Conservation (phyloP, 2,329 filamentous ascomycete genomes). For the Monilinia vaccinii-corymbosi region DNA sequence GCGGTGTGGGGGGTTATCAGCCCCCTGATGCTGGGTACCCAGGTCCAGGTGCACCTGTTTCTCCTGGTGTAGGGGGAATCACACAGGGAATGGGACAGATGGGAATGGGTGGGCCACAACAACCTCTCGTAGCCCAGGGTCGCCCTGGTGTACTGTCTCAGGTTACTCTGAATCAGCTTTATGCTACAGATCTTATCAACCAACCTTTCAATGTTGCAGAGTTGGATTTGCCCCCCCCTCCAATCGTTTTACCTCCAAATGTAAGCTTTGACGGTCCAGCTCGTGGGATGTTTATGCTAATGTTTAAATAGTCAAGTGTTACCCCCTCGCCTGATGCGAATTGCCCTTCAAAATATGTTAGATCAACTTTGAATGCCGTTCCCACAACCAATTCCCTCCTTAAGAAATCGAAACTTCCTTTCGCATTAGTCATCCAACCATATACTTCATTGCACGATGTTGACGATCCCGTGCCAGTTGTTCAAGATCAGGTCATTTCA, state of each 20-base stretch:
- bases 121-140: constrained; percentile 35
- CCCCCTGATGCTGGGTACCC: constrained; percentile 59
- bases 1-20: constrained; percentile 44
- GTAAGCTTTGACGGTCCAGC: constrained; percentile 46
- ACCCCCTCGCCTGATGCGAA: constrained; percentile 88
- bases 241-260: constrained; percentile 83
- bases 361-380: constrained; percentile 89
- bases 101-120: constrained; percentile 45
- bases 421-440: constrained; percentile 91
- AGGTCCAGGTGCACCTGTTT: constrained; percentile 35
- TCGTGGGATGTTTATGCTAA: constrained; percentile 31
- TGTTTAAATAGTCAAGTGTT: constrained; percentile 59
- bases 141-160: constrained; percentile 39
- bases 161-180: constrained; percentile 71
- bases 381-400: constrained; percentile 86
- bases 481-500: constrained; percentile 95
- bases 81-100: constrained; percentile 78
- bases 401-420: constrained; percentile 94
- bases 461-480: constrained; percentile 82
- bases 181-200: constrained; percentile 82
- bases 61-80: constrained; percentile 53
- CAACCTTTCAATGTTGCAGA: constrained; percentile 93
- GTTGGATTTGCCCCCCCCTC: constrained; percentile 81
- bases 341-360: constrained; percentile 86
- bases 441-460: constrained; percentile 88